Percentiles rank a stretch among this genome's conserved stretches.
These are phyloP conservation scores for Ogataea hybrid DNA, from an alignment of 1,139 yeast genomes.

Conservation along the genomic window DNA sequence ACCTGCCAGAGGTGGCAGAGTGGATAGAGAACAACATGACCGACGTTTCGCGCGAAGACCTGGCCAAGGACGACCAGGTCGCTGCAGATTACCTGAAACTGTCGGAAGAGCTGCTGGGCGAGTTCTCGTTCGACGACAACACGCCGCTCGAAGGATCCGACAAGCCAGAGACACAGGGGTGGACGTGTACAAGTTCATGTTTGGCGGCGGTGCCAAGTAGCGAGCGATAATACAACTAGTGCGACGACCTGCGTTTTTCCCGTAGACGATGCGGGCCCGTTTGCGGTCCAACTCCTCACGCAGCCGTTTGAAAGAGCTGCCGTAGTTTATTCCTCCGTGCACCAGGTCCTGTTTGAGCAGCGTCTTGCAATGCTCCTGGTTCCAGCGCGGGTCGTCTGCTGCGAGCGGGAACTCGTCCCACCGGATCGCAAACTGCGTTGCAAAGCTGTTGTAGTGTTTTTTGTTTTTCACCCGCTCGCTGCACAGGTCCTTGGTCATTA, in stretches of 20 bases:
- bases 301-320: conserved; percentile 13
- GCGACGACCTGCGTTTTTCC: not conserved
- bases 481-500: conserved; percentile 62
- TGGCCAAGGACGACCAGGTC: conserved; percentile 50
- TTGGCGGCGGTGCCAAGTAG: conserved; percentile 32
- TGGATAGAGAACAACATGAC: conserved; percentile 70
- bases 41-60: conserved; percentile 14
- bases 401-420: conserved; percentile 43
- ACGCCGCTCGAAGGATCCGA: conserved; percentile 40
- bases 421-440: conserved; percentile 59
- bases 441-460: conserved; percentile 72
- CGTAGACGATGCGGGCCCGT: not conserved
- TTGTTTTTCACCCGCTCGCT: conserved; percentile 56
- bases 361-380: conserved; percentile 14
- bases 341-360: conserved; percentile 19
- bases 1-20: conserved; percentile 83
- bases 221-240: not conserved
- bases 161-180: conserved; percentile 14
- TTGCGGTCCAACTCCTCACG: conserved; percentile 6
- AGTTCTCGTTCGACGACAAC: conserved; percentile 60
- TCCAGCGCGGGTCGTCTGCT: conserved; percentile 18
- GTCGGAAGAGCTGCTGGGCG: conserved; percentile 51
- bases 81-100: conserved; percentile 61
- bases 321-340: conserved; percentile 17
- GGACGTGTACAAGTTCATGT: conserved; percentile 38